Evolutionary conservation across 306 rosid genomes (phyloP), one percentile per base, ranked within the genome.

Genomic region (Hippophae rhamnoides): DNA sequence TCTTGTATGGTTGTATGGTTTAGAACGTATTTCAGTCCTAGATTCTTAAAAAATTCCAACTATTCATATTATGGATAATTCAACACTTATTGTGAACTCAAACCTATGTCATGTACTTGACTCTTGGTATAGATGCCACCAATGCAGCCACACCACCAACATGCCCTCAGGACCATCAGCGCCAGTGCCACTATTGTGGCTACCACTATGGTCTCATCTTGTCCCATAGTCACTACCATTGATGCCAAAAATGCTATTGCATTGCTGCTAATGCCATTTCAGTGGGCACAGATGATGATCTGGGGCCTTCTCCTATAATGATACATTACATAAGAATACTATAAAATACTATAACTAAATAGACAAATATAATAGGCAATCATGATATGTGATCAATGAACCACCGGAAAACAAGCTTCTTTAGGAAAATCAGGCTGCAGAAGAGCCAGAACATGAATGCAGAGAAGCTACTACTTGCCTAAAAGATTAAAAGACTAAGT

Each of bases 181-280:
- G 76, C 75, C 76, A 82, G 84, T 77, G 83, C 84, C 82, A 89
- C 73, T 74, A 85, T 51, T 62, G 82, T 79, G 75, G 84, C 82
- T 72, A 71, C 80, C 62, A 76, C 63, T 70, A 75, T 70, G 78
- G 95, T 74, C 79, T 52, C 76, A 67, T 81, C 73, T 79, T 81
- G 73, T 81, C 83, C 76, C 71, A 78, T 72, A 52, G 81, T 74
- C 89, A 82, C 68, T 76, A 77, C 70, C 80, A 80, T 72, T 18
- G 81, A 89, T 70, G 95, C 89, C 76, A 77, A 77, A 76, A 81
- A 73, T 79, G 93, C 95, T 58, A 80, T 83, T 76, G 84, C 82
- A 78, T 81, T 74, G 86, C 89, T 74, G 82, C 81, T 74, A 81
- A 74, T 75, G 89, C 82, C 85, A 77, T 83, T 77, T 86, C 82